Evolutionary conservation across 2,329 filamentous ascomycete genomes (phyloP).

Genomic region (Botrytis elliptica): DNA sequence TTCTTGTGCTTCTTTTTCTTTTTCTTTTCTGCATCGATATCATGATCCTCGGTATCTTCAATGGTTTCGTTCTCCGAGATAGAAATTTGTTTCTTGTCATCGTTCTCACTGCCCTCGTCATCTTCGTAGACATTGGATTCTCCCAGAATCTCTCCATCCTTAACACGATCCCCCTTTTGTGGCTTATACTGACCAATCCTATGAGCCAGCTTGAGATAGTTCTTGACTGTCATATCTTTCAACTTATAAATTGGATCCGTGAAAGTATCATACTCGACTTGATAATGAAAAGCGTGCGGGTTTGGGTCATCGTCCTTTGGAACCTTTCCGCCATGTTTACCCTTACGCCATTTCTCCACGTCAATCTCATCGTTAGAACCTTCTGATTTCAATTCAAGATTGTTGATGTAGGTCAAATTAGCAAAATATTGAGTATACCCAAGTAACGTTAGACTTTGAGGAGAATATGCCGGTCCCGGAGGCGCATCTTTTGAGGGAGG

Average conservation of each 20-base stretch:
- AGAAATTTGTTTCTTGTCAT: conserved; percentile 16
- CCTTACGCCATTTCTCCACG: conserved; percentile 57
- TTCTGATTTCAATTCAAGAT: conserved; percentile 51
- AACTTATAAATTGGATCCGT: conserved; percentile 73
- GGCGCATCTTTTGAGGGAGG: conserved; percentile 69
- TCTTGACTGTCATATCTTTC: conserved; percentile 80
- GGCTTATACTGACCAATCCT: conserved; percentile 63
- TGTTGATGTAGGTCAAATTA: conserved; percentile 89
- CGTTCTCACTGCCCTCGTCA: conserved; percentile 33
- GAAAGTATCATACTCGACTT: conserved; percentile 84
- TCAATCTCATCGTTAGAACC: conserved; percentile 37
- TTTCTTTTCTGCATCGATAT: conserved; percentile 35
- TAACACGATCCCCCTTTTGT: conserved; percentile 37
- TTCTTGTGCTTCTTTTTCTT: conserved; percentile 40
- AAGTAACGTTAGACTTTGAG: conserved; percentile 74
- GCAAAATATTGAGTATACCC: conserved; percentile 90
- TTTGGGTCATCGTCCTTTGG: conserved; percentile 53
- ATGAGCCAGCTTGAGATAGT: conserved; percentile 75
- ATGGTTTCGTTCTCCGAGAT: conserved; percentile 31
- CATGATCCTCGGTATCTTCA: conserved; percentile 36
- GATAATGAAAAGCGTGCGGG: conserved; percentile 66
- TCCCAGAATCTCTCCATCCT: conserved; percentile 25
- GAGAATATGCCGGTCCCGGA: conserved; percentile 87
- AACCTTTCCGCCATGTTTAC: conserved; percentile 61
- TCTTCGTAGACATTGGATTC: conserved; percentile 24